Evolutionary conservation across 371 early-diverging fungal species (phyloP), one percentile per base, ranked within the genome.

Genomic region (Parasitella parasitica): DNA sequence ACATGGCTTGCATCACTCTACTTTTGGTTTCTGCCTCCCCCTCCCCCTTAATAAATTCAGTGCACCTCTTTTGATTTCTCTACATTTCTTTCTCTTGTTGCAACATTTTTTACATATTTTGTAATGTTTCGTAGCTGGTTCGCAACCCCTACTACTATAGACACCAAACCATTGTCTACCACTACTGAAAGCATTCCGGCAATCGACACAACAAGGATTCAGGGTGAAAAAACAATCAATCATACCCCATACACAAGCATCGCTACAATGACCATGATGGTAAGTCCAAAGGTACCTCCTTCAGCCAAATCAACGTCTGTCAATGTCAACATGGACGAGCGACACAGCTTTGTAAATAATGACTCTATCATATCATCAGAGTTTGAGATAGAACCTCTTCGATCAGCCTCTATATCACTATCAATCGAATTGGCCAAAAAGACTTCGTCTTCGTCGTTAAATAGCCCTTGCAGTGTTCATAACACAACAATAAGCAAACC

Each of bases 231-330:
- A 22, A 13, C 12, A 22, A 13, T 46, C 3, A 46, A 13, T 12
- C 20, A 20, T 22, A 11, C 22, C 5, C 18, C 43, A 2, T 20
- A 18, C 22, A 12, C 22, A 20, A 43, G 22, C 22, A 4, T 24
- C 20, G 24, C 11, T 24, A 46, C 46, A 46, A 46, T 24, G 24
- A 46, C 24, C 6, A 46, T 46, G 46, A 43, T 58, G 36, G 27
- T 64, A 16, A 39, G 39, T 20, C 41, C 50, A 26, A 67, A 67
- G 58, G 58, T 67, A 11, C 15, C 38, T n/a, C 54, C 61, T 2
- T 64, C 54, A 18, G 67, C 64, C 13, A 70, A 70, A 39, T 22
- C 73, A 20, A 66, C 70, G 4, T 59, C 70, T 11, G 61, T 73
- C 0, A 69, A 52, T 58, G 73, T 66, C 0, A 54, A 37, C 16